Evolutionary conservation across 805 yeast species (phyloP), one percentile per base, ranked within the genome.

Genomic region (Diddensiella caesifluorescens): DNA sequence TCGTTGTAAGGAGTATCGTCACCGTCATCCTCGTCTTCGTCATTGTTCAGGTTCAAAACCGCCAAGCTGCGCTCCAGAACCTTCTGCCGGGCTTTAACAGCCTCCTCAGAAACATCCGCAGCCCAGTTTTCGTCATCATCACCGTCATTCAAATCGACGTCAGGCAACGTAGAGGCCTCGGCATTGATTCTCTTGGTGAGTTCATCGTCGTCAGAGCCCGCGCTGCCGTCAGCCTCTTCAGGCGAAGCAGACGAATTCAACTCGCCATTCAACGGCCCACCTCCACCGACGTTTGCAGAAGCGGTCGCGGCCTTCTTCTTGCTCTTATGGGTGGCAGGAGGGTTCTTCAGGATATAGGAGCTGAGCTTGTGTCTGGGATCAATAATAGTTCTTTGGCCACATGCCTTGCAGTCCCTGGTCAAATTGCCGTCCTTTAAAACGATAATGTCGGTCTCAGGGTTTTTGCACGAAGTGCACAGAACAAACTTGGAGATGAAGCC

Each of bases 101-200:
- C 97, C 68, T 88, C 97, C 63, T 85, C 92, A 37, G 95, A 84
- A 76, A 89, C 86, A 64, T 90, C 98, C 32, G 89, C 95, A 15
- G 96, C 87, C 97, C 97, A 90, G 52, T 86, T 95, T 53, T 85
- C 97, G 60, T 88, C 95, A 50, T 80, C 80, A 41, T 84, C 83
- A 48, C 52, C 53, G 19, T 47, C 49, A 19, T 53, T 59, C 36
- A 67, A 71, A 47, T 75, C 79, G 46, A 77, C 75, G 38, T 75
- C 75, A 27, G 76, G 71, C 46, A 84, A 69, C 29, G 71, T 75
- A 9, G 87, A 81, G 16, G 92, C 94, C 62, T 84, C 94, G 35
- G 92, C 87, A 62, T 78, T 81, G 70, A 83, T 82, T 59, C 82
- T 82, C 60, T 79, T 75, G 33, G 92, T 79, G 52, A 84, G 72